Evolutionary conservation across 176 grass and related monocot species (phyloP).

Genomic region (Thinopyrum elongatum): DNA sequence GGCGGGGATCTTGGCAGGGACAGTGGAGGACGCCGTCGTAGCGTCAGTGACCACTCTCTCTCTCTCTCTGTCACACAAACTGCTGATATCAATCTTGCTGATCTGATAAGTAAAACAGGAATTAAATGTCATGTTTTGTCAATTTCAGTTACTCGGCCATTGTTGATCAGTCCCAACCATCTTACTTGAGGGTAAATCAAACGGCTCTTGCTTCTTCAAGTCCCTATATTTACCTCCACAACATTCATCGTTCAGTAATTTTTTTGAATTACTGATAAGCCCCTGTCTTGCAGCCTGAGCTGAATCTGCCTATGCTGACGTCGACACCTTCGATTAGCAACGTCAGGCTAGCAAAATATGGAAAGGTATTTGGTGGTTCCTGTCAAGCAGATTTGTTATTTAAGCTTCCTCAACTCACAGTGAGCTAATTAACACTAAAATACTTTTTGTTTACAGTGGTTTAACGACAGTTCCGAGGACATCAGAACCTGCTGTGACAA

Average conservation of each 20-base stretch:
- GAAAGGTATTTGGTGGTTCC: conserved; percentile 27
- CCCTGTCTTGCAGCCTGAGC: conserved; percentile 49
- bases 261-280: background rate
- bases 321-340: conserved; percentile 55
- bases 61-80: background rate
- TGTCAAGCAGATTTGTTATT: background rate
- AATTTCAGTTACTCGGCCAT: conserved; percentile 86
- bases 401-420: background rate
- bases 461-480: conserved; percentile 79
- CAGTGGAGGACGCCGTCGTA: conserved; percentile 85
- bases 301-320: conserved; percentile 77
- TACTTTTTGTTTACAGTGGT: conserved; percentile 56
- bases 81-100: background rate
- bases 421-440: background rate
- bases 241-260: background rate
- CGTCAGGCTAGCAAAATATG: conserved; percentile 86
- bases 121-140: background rate
- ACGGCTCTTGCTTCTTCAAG: background rate
- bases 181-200: conserved; percentile 58
- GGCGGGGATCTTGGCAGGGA: conserved; percentile 85
- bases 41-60: conserved; percentile 42
- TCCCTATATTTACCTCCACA: background rate
- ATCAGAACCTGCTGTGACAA: conserved; percentile 80
- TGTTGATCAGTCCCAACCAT: conserved; percentile 45
- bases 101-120: background rate